phyloP scores from a whole-genome alignment of 129 eudicot genomes.

The Lonicera japonica region DNA sequence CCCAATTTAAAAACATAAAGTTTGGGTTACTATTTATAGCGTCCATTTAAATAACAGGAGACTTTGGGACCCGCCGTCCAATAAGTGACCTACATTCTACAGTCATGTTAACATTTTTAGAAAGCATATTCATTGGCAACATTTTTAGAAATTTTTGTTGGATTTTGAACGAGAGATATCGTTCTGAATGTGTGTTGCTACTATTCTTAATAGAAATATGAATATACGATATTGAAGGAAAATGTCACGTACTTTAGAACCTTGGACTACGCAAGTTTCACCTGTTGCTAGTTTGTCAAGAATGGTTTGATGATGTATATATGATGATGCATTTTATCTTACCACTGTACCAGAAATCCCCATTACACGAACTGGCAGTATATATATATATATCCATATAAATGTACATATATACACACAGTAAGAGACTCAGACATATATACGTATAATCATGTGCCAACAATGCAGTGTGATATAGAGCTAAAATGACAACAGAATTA shows the following conservation, averaged over 20 bases:
- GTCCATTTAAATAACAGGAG: too few relatives aligned
- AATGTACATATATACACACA: too few relatives aligned
- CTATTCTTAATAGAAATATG: neutral
- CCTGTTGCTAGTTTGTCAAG: too few relatives aligned
- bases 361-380: neutral
- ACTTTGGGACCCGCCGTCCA: too few relatives aligned
- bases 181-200: neutral
- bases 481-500: constrained; percentile 1
- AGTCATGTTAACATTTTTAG: too few relatives aligned
- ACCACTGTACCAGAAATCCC: too few relatives aligned
- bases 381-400: neutral
- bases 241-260: neutral
- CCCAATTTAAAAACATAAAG: too few relatives aligned
- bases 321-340: neutral
- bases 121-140: too few relatives aligned
- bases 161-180: neutral
- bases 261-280: neutral
- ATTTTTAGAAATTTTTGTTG: neutral
- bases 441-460: neutral
- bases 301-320: neutral
- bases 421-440: too few relatives aligned
- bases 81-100: too few relatives aligned
- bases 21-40: too few relatives aligned
- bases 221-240: neutral
- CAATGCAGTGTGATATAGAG: neutral